Conservation (phyloP, 2,329 filamentous ascomycete species). For the Botrytis medusae region DNA sequence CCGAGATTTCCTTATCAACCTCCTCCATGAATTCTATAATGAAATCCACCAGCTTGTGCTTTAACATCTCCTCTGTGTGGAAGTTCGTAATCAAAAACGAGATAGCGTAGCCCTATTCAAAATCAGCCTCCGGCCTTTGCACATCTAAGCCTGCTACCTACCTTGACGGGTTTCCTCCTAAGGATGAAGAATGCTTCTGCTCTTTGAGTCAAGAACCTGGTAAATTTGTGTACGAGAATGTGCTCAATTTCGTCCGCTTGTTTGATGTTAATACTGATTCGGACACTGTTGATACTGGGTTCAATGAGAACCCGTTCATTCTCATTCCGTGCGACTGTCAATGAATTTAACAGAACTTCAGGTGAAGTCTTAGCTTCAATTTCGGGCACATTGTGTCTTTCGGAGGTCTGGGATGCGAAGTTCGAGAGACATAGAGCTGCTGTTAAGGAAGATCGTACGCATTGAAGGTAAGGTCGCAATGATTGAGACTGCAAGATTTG, state of each 20-base stretch:
- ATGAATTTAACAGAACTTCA: conserved; percentile 87
- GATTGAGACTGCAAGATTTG: conserved; percentile 74
- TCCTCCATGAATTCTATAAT: conserved; percentile 99
- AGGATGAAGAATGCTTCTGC: conserved; percentile 97
- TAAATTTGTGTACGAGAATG: conserved; percentile 98
- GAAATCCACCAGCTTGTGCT: conserved; percentile 98
- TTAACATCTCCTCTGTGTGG: conserved; percentile 97
- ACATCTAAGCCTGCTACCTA: conserved; percentile 42
- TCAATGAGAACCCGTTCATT: conserved; percentile 96
- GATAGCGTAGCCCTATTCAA: conserved; percentile 88
- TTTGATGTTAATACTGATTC: conserved; percentile 98
- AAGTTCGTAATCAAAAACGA: conserved; percentile 98
- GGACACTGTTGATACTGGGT: conserved; percentile 93
- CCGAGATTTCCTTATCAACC: conserved; percentile 99
- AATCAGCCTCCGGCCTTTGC: conserved; percentile 27
- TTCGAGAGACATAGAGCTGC: conserved; percentile 92
- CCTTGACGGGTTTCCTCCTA: conserved; percentile 91
- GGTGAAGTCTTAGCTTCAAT: conserved; percentile 91
- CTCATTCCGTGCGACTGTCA: conserved; percentile 91
- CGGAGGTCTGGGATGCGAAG: conserved; percentile 94
- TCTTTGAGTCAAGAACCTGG: conserved; percentile 90
- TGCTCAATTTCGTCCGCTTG: conserved; percentile 99
- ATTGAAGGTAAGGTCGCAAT: conserved; percentile 92
- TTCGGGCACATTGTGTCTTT: conserved; percentile 97
- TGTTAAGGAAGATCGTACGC: conserved; percentile 90